phyloP scores from a whole-genome alignment of 164 flowering plant genomes.

The Aristolochia californica region DNA sequence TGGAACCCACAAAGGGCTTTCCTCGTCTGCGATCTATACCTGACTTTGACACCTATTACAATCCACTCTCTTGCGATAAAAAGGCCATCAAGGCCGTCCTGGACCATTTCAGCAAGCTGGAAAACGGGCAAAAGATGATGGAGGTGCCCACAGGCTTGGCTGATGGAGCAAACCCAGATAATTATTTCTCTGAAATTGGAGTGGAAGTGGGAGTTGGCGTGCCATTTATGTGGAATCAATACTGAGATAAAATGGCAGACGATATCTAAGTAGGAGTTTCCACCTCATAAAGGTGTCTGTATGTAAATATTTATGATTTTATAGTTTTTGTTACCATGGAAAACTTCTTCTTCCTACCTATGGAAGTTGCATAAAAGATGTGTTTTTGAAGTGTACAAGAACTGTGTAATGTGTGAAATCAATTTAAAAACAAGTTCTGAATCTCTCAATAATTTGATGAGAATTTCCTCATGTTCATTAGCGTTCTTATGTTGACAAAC shows the following conservation, averaged over 20 bases:
- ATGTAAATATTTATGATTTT: background rate
- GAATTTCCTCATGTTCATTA: too few relatives aligned
- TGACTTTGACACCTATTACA: constrained; percentile 5
- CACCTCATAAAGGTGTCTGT: background rate
- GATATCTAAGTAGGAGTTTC: too few relatives aligned
- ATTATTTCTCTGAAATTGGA: constrained; percentile 34
- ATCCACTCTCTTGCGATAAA: constrained; percentile 24
- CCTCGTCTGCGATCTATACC: constrained; percentile 3
- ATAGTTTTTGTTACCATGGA: too few relatives aligned
- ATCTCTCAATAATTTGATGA: too few relatives aligned
- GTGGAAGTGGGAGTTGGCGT: constrained; percentile 3
- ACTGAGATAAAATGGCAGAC: too few relatives aligned
- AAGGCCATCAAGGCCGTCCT: constrained; percentile 17
- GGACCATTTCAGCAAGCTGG: constrained; percentile 17
- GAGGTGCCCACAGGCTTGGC: constrained; percentile 1
- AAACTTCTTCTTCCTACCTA: too few relatives aligned
- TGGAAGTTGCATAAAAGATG: too few relatives aligned
- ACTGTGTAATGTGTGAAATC: too few relatives aligned
- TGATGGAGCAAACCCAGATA: constrained; percentile 23
- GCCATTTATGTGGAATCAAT: constrained; percentile 25
- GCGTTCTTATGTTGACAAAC: too few relatives aligned
- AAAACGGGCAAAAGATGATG: constrained; percentile 6
- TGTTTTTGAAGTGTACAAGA: too few relatives aligned
- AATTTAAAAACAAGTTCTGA: too few relatives aligned
- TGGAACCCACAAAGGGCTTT: constrained; percentile 5